Evolutionary conservation across 805 yeast genomes (phyloP), one percentile per base, ranked within the genome.

Genomic region (Blastobotrys mokoenaii): DNA sequence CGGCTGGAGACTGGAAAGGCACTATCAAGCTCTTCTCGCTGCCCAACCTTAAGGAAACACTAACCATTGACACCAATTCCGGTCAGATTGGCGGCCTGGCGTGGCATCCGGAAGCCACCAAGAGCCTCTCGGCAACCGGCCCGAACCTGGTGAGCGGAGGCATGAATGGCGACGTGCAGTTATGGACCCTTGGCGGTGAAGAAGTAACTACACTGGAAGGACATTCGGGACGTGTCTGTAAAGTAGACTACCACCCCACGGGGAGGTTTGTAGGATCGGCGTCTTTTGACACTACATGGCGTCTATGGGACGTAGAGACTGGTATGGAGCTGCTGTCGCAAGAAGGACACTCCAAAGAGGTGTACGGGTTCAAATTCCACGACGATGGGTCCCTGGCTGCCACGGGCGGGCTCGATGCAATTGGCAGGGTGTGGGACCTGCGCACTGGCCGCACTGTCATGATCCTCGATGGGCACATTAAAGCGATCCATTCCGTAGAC

Each of bases 1-100:
- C 86, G 0, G 68, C 78, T 11, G 93, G 88, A 0, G 83, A 93
- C 32, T 90, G 97, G 97, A 77, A 80, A 50, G 97, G 97, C 2
- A 69, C 70, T 22, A 53, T 86, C 3, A 73, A 71, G 49, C 50
- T 85, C 1, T 36, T 82, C n/a, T 61, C 72, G 38, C 52, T 61
- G 2, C 54, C 62, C 0, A 60, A 71, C 2, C 61, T 82, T 36
- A 62, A 43, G 7, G 55, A 39, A n/a, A 50, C 50, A 3, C 52
- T 48, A 11, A 29, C 44, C 1, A 52, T 53, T 1, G 56, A 59
- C 3, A 78, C 76, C n/a, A 82, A 81, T 47, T 63, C 65, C 1
- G 93, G 84, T 40, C 85, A 83, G 57, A 70, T 82, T 2, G 76
- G 86, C 40, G 86, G 84, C 0, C 35, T 88, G 1, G 84, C 77